Evolutionary conservation across 2,329 filamentous ascomycete genomes (phyloP).

Genomic region (Cryphonectria radicalis): DNA sequence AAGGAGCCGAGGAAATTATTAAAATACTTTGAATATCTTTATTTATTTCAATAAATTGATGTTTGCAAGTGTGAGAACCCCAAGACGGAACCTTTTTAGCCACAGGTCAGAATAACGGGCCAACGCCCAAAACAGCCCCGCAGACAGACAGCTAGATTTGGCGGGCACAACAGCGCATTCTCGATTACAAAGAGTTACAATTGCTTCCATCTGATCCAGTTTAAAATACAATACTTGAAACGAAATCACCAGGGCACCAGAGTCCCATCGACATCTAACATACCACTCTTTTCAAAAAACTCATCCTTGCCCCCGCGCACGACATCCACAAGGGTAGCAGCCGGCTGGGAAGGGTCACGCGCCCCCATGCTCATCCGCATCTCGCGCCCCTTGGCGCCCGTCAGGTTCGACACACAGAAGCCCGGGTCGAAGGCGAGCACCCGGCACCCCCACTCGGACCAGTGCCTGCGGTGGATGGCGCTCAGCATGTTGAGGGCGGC

Average conservation of each 20-base stretch:
- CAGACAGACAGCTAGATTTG: too few species aligned
- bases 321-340: conserved; percentile 34
- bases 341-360: conserved; percentile 36
- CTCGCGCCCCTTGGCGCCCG: conserved; percentile 36
- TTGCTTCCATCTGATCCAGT: too few species aligned
- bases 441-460: conserved; percentile 37
- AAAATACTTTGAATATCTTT: too few species aligned
- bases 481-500: conserved; percentile 44
- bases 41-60: too few species aligned
- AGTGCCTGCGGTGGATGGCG: conserved; percentile 37
- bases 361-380: conserved; percentile 35
- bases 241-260: conserved; percentile 4
- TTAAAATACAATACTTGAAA: background rate
- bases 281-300: conserved; percentile 32
- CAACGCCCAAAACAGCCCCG: too few species aligned
- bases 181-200: too few species aligned
- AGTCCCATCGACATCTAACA: conserved; percentile 4
- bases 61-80: too few species aligned
- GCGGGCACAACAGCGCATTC: too few species aligned
- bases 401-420: conserved; percentile 40
- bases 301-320: conserved; percentile 37
- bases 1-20: too few species aligned
- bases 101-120: too few species aligned
- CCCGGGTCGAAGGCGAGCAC: conserved; percentile 42
- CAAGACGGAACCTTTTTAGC: too few species aligned